Conservation (phyloP, 2,329 filamentous ascomycete genomes). For the Massarina eburnea region DNA sequence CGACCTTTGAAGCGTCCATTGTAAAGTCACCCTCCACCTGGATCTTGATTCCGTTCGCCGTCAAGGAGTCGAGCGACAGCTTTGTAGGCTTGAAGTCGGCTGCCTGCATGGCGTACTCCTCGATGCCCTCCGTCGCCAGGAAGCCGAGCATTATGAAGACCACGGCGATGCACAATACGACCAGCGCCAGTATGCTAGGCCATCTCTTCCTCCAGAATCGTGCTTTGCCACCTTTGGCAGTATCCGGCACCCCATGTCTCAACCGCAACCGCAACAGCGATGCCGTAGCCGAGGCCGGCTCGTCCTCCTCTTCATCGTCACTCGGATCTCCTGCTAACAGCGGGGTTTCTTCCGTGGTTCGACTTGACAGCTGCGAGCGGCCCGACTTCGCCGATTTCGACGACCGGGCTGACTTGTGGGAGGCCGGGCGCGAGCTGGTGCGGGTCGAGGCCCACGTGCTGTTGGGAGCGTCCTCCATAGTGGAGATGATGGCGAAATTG, state of each 20-base stretch:
- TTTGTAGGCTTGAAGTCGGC: conserved; percentile 79
- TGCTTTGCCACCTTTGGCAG: conserved; percentile 24
- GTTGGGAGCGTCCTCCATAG: conserved; percentile 41
- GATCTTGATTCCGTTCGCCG: conserved; percentile 72
- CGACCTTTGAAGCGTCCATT: conserved; percentile 76
- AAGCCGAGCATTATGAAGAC: conserved; percentile 80
- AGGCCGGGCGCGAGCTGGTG: conserved; percentile 41
- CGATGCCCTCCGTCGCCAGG: conserved; percentile 74
- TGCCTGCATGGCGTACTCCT: conserved; percentile 84
- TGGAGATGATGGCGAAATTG: conserved; percentile 5
- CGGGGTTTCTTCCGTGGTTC: conserved; percentile 45
- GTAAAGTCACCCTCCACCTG: conserved; percentile 80
- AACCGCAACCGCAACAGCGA: conserved; percentile 41
- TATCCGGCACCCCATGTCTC: conserved; percentile 16
- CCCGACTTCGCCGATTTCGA: conserved; percentile 35
- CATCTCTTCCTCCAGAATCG: conserved; percentile 58
- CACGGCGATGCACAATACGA: conserved; percentile 63
- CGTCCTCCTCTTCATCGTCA: conserved; percentile 25
- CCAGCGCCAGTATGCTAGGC: conserved; percentile 76
- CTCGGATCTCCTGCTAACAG: conserved; percentile 34
- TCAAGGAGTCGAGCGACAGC: conserved; percentile 84
- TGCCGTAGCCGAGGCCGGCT: conserved; percentile 35
- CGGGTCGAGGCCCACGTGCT: conserved; percentile 40
- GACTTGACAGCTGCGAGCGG: conserved; percentile 32
- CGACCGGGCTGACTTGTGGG: conserved; percentile 39